Base-by-base conservation (phyloP, 2,329 filamentous ascomycete species). In the Didymella pinodella region DNA sequence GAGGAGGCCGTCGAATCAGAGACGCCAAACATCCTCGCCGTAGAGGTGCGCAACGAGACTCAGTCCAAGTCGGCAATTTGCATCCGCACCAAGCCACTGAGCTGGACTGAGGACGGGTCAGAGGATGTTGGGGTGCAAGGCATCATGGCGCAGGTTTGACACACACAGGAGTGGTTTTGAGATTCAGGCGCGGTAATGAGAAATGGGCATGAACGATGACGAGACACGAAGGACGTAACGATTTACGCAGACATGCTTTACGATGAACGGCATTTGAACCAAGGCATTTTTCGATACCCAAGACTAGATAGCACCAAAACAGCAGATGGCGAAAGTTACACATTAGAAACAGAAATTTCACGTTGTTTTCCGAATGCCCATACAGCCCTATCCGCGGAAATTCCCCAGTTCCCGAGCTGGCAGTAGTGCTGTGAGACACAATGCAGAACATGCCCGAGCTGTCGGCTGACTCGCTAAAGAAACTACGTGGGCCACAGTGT, bases 1-100 rank as follows among this genome's bases (percentile, higher is more conserved):
- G 85, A 88, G 67, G 85, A 87, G 68, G 83, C 81, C 43, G 80
- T 85, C 16, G 80, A 81, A 61, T 73, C 79, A 31, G 80, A 82
- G 41, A 72, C 70, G 10, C 78, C 78, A 1, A 77, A 80, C 51
- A 65, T 78, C 31, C 31, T 67, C 3, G 47, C 51, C 11, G 43
- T 50, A 4, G 48, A 56, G n/a, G 12, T 59, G 2, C 38, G 20
- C 20, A 11, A 41, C 20, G 38, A 7, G 3, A 31, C 57, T 3
- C 44, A 43, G 4, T 34, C 45, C 4, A 54, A 65, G 52, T 40
- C 58, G 16, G 46, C 44, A 2, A 46, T 47, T 3, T 32, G 50
- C 38, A 26, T 60, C 7, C 43, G 48, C 3, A 49, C 53, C 22
- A 43, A 48, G 4, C 52, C 49, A 10, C 7, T 62, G 40, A 36